Evolutionary conservation across 164 flowering plant species (phyloP).

Genomic region (Hamamelis virginiana): DNA sequence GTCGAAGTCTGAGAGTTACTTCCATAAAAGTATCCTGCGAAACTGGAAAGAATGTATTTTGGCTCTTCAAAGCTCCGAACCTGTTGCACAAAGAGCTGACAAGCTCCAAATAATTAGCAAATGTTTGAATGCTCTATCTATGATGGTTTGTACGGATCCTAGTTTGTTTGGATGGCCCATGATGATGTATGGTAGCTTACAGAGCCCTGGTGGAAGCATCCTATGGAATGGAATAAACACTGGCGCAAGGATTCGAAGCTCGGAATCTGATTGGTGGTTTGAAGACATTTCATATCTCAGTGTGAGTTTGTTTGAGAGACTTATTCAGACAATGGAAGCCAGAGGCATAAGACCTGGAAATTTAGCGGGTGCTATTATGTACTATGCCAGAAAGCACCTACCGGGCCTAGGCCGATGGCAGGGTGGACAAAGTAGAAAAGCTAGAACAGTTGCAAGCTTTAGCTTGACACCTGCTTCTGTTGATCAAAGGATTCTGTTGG

Average conservation of each 20-base stretch:
- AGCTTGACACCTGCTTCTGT: slow-evolving; percentile 58
- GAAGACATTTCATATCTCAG: slow-evolving; percentile 80
- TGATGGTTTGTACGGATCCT: slow-evolving; percentile 91
- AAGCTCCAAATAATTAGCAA: slow-evolving; percentile 57
- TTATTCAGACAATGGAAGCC: slow-evolving; percentile 67
- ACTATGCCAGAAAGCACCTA: slow-evolving; percentile 74
- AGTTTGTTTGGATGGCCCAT: slow-evolving; percentile 98
- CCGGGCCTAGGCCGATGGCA: slow-evolving; percentile 89
- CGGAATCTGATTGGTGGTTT: slow-evolving; percentile 95
- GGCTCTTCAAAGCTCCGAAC: slow-evolving; percentile 71
- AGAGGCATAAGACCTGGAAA: slow-evolving; percentile 72
- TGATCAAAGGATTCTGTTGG: slow-evolving; percentile 68
- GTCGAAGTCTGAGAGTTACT: slow-evolving; percentile 53
- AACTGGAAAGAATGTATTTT: slow-evolving; percentile 91
- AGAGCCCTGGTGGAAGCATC: slow-evolving; percentile 98
- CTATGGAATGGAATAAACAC: slow-evolving; percentile 97
- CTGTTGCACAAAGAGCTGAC: slow-evolving; percentile 53
- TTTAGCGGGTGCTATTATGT: slow-evolving; percentile 71
- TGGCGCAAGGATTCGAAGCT: slow-evolving; percentile 72
- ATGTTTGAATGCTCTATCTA: slow-evolving; percentile 64
- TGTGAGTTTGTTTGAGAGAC: slow-evolving; percentile 63
- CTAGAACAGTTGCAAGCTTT: slow-evolving; percentile 58
- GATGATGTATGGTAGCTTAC: slow-evolving; percentile 91
- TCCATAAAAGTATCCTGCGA: slow-evolving; percentile 60
- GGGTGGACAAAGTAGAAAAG: slow-evolving; percentile 46